Conservation (phyloP, 2,329 filamentous ascomycete species). For the Elsinoe fawcettii region DNA sequence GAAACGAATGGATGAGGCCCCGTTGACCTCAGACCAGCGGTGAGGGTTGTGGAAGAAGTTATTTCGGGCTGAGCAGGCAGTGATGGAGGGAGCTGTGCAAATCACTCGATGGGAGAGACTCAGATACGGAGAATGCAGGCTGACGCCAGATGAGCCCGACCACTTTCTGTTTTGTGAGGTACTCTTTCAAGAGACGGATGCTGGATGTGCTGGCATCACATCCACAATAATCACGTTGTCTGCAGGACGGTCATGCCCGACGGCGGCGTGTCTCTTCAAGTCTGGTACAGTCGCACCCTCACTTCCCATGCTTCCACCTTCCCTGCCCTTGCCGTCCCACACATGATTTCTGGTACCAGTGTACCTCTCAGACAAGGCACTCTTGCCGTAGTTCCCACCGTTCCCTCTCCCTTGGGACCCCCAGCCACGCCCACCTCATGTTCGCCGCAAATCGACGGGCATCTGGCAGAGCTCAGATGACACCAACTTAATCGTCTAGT, state of each 20-base stretch:
- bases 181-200: neutral
- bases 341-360: neutral
- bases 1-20: constrained; percentile 1
- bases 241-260: constrained; percentile 10
- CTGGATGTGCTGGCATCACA: neutral
- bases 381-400: neutral
- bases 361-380: neutral
- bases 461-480: neutral
- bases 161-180: neutral
- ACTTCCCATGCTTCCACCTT: neutral
- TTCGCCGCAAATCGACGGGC: neutral
- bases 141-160: constrained; percentile 3
- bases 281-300: neutral
- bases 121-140: neutral
- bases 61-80: neutral
- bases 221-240: neutral
- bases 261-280: neutral
- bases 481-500: neutral
- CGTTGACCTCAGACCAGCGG: constrained; percentile 15
- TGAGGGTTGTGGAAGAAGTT: constrained; percentile 2
- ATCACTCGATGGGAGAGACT: constrained; percentile 4
- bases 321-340: neutral
- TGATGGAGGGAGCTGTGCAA: constrained; percentile 1
- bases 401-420: neutral
- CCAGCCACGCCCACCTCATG: neutral